Conservation (phyloP, 2,329 filamentous ascomycete genomes). For the Aspergillus pseudotamarii region DNA sequence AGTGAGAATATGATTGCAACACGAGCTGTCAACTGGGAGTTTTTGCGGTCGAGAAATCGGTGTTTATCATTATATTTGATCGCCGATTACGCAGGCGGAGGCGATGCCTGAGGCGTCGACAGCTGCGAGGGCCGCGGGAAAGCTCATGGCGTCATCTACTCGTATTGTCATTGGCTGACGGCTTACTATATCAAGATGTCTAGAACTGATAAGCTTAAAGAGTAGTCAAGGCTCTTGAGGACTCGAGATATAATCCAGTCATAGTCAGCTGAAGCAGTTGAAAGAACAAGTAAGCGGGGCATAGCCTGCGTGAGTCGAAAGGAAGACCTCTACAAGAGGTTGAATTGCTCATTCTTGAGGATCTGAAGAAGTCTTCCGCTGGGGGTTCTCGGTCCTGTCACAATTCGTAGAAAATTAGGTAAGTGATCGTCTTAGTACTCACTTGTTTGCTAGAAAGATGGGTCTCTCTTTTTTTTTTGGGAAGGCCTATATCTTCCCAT, state of each 20-base stretch:
- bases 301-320: background rate
- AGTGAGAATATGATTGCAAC: background rate
- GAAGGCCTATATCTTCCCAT: no score
- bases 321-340: background rate
- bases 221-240: background rate
- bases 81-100: background rate
- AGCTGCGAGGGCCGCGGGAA: background rate
- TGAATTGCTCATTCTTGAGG: background rate
- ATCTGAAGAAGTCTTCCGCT: background rate
- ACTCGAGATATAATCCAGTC: background rate
- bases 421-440: background rate
- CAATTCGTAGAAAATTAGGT: background rate
- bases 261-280: background rate
- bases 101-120: background rate
- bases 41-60: background rate
- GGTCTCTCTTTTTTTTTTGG: background rate
- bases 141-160: conserved; percentile 1
- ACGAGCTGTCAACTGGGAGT: background rate
- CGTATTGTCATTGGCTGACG: background rate
- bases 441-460: background rate
- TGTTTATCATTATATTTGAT: conserved; percentile 1
- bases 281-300: background rate
- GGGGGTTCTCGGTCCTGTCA: background rate
- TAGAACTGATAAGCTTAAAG: background rate
- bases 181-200: background rate